Evolutionary conservation across 2,329 filamentous ascomycete genomes (phyloP).

Genomic region (Coniosporium tulheliwenetii): DNA sequence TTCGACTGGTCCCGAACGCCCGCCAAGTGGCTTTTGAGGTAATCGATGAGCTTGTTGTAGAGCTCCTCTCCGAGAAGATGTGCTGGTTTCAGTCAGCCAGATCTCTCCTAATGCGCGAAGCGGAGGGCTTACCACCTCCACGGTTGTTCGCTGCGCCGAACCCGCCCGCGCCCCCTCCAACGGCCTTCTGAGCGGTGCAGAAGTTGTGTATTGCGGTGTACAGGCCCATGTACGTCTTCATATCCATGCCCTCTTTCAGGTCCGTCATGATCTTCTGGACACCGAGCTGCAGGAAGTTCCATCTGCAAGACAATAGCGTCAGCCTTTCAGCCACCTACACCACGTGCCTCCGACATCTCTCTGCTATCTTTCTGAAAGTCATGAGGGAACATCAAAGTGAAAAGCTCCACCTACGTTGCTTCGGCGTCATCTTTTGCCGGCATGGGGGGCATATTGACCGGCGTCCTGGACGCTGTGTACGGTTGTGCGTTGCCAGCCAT

Average conservation of each 20-base stretch:
- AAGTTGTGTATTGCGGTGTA: slow-evolving; percentile 99
- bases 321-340: background rate
- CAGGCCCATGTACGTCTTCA: slow-evolving; percentile 93
- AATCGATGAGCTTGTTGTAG: slow-evolving; percentile 79
- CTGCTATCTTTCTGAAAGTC: too few relatives aligned
- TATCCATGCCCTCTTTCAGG: slow-evolving; percentile 81
- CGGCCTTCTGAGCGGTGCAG: slow-evolving; percentile 92
- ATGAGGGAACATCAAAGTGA: background rate
- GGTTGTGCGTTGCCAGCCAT: too few relatives aligned
- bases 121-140: slow-evolving; percentile 39
- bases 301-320: slow-evolving; percentile 36
- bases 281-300: slow-evolving; percentile 75
- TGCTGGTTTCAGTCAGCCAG: slow-evolving; percentile 34
- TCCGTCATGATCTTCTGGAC: slow-evolving; percentile 90
- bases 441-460: slow-evolving; percentile 1
- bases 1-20: slow-evolving; percentile 56
- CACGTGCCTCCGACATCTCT: too few relatives aligned
- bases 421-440: slow-evolving; percentile 21
- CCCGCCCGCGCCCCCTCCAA: slow-evolving; percentile 28
- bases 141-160: slow-evolving; percentile 42
- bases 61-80: slow-evolving; percentile 92
- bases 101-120: background rate
- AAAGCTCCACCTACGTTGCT: slow-evolving; percentile 15
- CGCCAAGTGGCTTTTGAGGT: slow-evolving; percentile 65
- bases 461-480: too few relatives aligned